These are phyloP conservation scores for Pneumocystis canis DNA, from an alignment of 1,139 yeast species.

Conservation along the genomic window DNA sequence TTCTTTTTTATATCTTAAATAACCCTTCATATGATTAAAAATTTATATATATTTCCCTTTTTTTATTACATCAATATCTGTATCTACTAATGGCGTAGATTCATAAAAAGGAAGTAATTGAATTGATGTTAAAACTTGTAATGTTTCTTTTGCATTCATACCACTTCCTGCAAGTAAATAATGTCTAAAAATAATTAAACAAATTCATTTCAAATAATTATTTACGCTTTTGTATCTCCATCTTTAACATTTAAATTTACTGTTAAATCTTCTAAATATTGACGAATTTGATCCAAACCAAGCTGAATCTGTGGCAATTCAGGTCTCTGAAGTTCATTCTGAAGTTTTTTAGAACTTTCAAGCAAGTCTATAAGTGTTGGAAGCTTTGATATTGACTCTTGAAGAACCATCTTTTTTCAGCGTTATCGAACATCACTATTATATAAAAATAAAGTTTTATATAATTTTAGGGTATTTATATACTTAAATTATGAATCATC, in stretches of 20 bases:
- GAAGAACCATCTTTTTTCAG: neutral
- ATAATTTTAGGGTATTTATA: neutral
- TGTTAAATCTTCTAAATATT: neutral
- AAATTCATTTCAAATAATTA: slow-evolving; percentile 18
- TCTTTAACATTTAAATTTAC: slow-evolving; percentile 22
- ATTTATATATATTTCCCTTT: neutral
- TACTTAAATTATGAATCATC: neutral
- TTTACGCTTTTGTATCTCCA: slow-evolving; percentile 57
- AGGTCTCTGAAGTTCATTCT: slow-evolving; percentile 3
- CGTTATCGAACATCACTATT: neutral
- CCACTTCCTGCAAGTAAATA: slow-evolving; percentile 84
- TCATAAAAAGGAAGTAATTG: slow-evolving; percentile 20
- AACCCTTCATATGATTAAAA: slow-evolving; percentile 11
- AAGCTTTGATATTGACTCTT: neutral
- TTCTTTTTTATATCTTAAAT: slow-evolving; percentile 53
- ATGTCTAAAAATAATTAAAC: slow-evolving; percentile 28
- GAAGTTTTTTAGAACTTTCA: slow-evolving; percentile 4
- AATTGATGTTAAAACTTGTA: slow-evolving; percentile 35
- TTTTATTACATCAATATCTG: slow-evolving; percentile 20
- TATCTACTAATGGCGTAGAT: slow-evolving; percentile 18
- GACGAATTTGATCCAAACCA: slow-evolving; percentile 3
- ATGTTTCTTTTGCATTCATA: slow-evolving; percentile 74
- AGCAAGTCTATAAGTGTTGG: neutral
- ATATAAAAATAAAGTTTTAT: neutral
- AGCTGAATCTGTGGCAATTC: slow-evolving; percentile 9